These are phyloP conservation scores for Suillus paluster DNA, from an alignment of 768 basidiomycete species.

Conservation along the genomic window DNA sequence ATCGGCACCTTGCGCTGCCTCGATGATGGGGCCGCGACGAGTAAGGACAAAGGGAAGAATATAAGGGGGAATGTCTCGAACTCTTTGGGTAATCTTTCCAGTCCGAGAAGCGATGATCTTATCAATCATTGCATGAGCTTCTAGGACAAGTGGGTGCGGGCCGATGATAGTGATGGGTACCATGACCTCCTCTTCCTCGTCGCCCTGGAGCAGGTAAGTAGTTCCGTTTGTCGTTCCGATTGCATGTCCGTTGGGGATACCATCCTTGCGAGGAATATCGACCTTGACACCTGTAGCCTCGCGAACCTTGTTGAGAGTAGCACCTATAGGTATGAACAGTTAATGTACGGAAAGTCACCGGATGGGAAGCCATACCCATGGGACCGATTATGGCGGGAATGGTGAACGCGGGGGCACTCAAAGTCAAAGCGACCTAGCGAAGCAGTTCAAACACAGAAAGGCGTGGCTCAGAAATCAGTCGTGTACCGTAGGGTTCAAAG, in stretches of 20 bases:
- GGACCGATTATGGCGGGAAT: constrained; percentile 90
- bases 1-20: constrained; percentile 62
- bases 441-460: constrained; percentile 14
- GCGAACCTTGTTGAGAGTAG: constrained; percentile 88
- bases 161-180: constrained; percentile 86
- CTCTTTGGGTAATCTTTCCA: constrained; percentile 74
- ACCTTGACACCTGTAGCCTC: constrained; percentile 88
- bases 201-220: constrained; percentile 54
- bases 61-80: constrained; percentile 84
- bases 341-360: constrained; percentile 10
- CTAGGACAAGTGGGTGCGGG: constrained; percentile 74
- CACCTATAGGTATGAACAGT: constrained; percentile 49
- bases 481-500: constrained; percentile 75
- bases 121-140: constrained; percentile 81
- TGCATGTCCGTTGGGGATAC: constrained; percentile 53
- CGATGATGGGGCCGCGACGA: constrained; percentile 63
- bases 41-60: constrained; percentile 85
- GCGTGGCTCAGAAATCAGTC: constrained; percentile 25
- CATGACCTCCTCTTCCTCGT: constrained; percentile 84
- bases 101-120: constrained; percentile 86
- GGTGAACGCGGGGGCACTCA: constrained; percentile 89
- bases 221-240: constrained; percentile 55
- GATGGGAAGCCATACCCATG: constrained; percentile 61
- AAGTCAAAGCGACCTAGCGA: constrained; percentile 63
- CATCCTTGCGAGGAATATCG: constrained; percentile 83